A percentile compares a stretch with the other conserved stretches of the same genome.
These are phyloP conservation scores for Myxozyma melibiosi DNA, from an alignment of 805 yeast genomes.

Conservation along the genomic window DNA sequence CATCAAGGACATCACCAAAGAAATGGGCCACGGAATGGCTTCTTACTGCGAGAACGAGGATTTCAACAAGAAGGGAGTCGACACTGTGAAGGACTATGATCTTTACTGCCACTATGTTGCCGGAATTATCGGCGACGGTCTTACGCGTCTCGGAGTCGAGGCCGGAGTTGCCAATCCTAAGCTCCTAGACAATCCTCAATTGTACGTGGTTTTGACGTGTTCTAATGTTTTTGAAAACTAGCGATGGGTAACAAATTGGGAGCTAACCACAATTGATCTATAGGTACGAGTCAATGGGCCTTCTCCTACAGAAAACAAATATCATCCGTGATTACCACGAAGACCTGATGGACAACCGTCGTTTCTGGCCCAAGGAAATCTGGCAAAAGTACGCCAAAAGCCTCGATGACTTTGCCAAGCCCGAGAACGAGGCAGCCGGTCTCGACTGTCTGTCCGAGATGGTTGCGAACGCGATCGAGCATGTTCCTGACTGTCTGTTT, in stretches of 20 bases:
- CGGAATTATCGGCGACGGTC: slow-evolving; percentile 95
- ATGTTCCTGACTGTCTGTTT: slow-evolving; percentile 72
- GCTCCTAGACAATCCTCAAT: slow-evolving; percentile 55
- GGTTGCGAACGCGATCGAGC: slow-evolving; percentile 75
- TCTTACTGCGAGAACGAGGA: slow-evolving; percentile 73
- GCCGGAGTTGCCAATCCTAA: slow-evolving; percentile 68
- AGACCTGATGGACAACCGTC: slow-evolving; percentile 86
- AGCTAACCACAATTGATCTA: background rate
- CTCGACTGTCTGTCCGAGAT: slow-evolving; percentile 78
- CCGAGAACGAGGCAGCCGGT: slow-evolving; percentile 56
- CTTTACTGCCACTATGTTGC: slow-evolving; percentile 96
- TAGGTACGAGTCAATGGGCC: slow-evolving; percentile 83
- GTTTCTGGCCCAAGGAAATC: slow-evolving; percentile 94
- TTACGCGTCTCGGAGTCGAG: slow-evolving; percentile 75
- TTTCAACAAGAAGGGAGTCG: slow-evolving; percentile 77
- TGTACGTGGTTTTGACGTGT: slow-evolving; percentile 36
- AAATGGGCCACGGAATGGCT: slow-evolving; percentile 99
- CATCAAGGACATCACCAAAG: slow-evolving; percentile 70
- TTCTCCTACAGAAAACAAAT: slow-evolving; percentile 92
- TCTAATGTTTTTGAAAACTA: background rate
- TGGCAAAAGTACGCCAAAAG: slow-evolving; percentile 78
- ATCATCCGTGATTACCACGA: slow-evolving; percentile 94
- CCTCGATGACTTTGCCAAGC: slow-evolving; percentile 60
- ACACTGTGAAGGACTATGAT: slow-evolving; percentile 79
- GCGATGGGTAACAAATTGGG: background rate